Conservation (phyloP, 2,329 filamentous ascomycete genomes). For the Aspergillus calidoustus region DNA sequence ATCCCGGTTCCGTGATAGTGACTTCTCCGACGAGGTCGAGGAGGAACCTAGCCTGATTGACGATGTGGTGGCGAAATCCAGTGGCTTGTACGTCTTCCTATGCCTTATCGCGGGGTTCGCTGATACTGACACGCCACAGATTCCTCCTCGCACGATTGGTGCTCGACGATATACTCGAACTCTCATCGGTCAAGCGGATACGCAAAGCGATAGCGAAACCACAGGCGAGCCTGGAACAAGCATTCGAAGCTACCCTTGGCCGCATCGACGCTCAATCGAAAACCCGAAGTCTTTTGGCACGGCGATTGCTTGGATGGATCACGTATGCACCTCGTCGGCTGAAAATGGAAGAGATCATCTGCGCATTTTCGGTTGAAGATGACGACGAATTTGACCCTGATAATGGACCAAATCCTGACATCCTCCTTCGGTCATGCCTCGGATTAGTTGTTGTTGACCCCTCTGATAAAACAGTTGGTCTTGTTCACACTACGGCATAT, state of each 20-base stretch:
- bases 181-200: background rate
- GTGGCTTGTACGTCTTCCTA: constrained; percentile 2
- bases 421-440: constrained; percentile 1
- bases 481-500: constrained; percentile 8
- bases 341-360: background rate
- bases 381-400: background rate
- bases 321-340: background rate
- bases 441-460: constrained; percentile 3
- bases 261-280: constrained; percentile 2
- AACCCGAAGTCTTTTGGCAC: background rate
- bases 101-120: background rate
- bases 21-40: constrained; percentile 3
- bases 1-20: constrained; percentile 1
- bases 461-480: background rate
- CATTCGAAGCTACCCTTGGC: background rate
- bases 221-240: background rate
- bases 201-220: background rate
- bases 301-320: constrained; percentile 5
- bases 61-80: background rate
- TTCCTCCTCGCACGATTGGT: constrained; percentile 5
- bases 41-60: background rate
- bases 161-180: constrained; percentile 2
- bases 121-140: background rate
- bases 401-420: background rate
- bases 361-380: constrained; percentile 7